phyloP scores from a whole-genome alignment of 352 stramenopile genomes.

The Pythium pyrilobum region DNA sequence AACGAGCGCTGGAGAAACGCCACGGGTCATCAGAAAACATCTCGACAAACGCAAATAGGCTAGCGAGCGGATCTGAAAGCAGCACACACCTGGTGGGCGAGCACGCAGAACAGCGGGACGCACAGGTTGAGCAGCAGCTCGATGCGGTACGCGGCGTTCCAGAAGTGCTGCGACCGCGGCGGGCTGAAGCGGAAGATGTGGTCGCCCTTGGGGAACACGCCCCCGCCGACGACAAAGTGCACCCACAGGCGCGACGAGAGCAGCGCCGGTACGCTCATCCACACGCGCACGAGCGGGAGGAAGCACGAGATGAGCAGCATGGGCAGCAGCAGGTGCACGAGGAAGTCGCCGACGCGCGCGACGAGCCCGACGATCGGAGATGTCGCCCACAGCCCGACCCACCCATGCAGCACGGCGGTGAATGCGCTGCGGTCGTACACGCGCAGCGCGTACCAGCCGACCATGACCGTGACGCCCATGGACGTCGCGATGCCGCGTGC shows the following conservation, averaged over 20 bases:
- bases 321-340: constrained; percentile 63
- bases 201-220: constrained; percentile 68
- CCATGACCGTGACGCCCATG: constrained; percentile 83
- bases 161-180: constrained; percentile 67
- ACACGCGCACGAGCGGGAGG: constrained; percentile 64
- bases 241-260: constrained; percentile 77
- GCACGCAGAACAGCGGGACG: constrained; percentile 70
- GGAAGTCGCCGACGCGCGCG: constrained; percentile 50
- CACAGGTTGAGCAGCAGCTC: constrained; percentile 73
- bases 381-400: constrained; percentile 71
- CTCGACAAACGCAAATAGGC: not conserved
- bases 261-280: constrained; percentile 74
- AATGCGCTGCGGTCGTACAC: constrained; percentile 76
- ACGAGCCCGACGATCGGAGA: constrained; percentile 56
- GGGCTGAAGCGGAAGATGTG: constrained; percentile 76
- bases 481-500: constrained; percentile 69
- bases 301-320: constrained; percentile 77
- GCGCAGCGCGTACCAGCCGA: constrained; percentile 80
- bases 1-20: constrained; percentile 47
- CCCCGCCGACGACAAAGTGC: constrained; percentile 61
- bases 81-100: constrained; percentile 64
- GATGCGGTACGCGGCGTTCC: constrained; percentile 76
- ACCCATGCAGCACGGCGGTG: constrained; percentile 63
- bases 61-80: constrained; percentile 4
- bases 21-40: too few relatives aligned